Evolutionary conservation across 139 green algal species (phyloP).

Genomic region (Coelastrella sp.): DNA sequence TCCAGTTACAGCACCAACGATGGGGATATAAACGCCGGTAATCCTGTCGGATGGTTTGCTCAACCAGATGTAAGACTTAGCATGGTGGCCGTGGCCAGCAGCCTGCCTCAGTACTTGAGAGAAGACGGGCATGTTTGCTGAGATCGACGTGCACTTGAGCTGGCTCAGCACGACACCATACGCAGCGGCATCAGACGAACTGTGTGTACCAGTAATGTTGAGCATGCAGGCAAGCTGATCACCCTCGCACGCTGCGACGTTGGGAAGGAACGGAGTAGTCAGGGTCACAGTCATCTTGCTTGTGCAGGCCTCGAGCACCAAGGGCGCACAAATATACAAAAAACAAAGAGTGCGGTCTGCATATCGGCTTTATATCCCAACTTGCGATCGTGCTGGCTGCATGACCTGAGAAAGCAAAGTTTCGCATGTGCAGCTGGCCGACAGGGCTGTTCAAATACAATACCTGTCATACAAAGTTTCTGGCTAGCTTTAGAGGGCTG

Average conservation of each 20-base stretch:
- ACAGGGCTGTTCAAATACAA: too few species aligned
- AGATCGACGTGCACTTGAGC: not conserved
- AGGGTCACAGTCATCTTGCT: not conserved
- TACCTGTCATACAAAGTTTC: too few species aligned
- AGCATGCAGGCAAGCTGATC: not conserved
- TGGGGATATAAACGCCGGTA: not conserved
- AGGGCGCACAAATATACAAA: too few species aligned
- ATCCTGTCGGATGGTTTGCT: not conserved
- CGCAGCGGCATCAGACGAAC: not conserved
- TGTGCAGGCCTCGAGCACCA: too few species aligned
- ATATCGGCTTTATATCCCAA: too few species aligned
- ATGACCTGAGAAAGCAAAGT: too few species aligned
- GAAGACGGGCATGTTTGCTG: conserved; percentile 17
- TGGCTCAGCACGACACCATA: not conserved
- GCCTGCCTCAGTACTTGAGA: conserved; percentile 3
- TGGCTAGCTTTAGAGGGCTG: too few species aligned
- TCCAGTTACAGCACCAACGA: not conserved
- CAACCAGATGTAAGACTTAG: not conserved
- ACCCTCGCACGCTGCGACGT: not conserved
- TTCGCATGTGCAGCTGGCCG: too few species aligned
- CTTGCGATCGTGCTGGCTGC: too few species aligned
- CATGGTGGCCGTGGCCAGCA: conserved; percentile 11
- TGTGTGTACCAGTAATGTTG: not conserved
- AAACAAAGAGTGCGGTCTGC: too few species aligned
- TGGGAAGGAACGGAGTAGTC: not conserved